These are phyloP conservation scores for Phytophthora idaei DNA, from an alignment of 352 stramenopile species.

Conservation along the genomic window DNA sequence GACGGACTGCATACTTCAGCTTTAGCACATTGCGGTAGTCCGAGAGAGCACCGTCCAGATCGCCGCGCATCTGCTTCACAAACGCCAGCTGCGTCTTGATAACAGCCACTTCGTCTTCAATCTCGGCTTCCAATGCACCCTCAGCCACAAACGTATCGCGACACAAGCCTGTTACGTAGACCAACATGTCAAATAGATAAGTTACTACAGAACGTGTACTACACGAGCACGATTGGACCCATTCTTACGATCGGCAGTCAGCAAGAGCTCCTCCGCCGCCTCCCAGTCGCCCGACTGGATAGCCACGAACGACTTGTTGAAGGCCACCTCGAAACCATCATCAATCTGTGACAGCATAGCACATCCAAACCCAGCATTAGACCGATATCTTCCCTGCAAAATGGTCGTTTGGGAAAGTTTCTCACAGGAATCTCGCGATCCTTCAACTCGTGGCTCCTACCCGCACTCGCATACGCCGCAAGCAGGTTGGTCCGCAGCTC, in stretches of 20 bases:
- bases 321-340: slow-evolving; percentile 81
- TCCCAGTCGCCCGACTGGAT: slow-evolving; percentile 69
- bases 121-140: slow-evolving; percentile 54
- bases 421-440: slow-evolving; percentile 55
- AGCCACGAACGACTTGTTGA: slow-evolving; percentile 86
- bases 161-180: slow-evolving; percentile 55
- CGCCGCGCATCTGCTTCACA: slow-evolving; percentile 80
- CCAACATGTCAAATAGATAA: not conserved
- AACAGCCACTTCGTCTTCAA: slow-evolving; percentile 75
- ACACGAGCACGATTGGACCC: not conserved
- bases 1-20: slow-evolving; percentile 58
- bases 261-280: slow-evolving; percentile 49
- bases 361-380: slow-evolving; percentile 7
- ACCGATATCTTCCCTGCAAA: not conserved
- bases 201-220: not conserved
- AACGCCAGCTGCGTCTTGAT: slow-evolving; percentile 79
- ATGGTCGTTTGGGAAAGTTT: not conserved
- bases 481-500: slow-evolving; percentile 84
- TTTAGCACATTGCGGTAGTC: slow-evolving; percentile 84
- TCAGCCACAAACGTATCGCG: slow-evolving; percentile 65
- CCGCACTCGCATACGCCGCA: slow-evolving; percentile 71
- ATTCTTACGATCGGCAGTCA: slow-evolving; percentile 65
- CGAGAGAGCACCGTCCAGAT: slow-evolving; percentile 68
- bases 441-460: slow-evolving; percentile 58
- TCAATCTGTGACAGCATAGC: slow-evolving; percentile 47